Base-by-base conservation (phyloP, 345 rosid genomes). In the Syzygium grande region DNA sequence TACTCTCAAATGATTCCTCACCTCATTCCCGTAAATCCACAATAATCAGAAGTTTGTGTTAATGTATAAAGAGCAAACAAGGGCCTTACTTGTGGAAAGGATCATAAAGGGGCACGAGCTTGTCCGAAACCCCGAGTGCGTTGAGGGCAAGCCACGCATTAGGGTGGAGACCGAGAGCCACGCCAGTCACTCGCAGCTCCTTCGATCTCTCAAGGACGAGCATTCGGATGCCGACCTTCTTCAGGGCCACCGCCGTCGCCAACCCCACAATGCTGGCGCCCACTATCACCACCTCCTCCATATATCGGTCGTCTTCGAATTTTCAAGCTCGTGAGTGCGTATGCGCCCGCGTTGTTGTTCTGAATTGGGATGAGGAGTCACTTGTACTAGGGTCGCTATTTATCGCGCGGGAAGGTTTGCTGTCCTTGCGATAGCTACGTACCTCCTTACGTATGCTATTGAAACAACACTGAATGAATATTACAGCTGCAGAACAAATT, bases 101-200 rank as follows among this genome's bases (percentile, higher is more conserved):
- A 19, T 46, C 83, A 34, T 91, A 91, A 19, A 89, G 34, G 61
- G 92, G 25, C 46, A 53, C 77, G 68, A 93, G 93, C 87, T 90
- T 91, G 84, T 89, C 90, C n/a, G 90, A 87, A 63, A 91, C 90
- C 7, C 91, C 91, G 49, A 93, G 92, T 13, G 89, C 90, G 41
- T 93, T 92, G 25, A 93, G 92, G 7, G 92, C 92, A 9, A 87
- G 87, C 93, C 93, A 91, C 4, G 89, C 92, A 58, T 91, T 91
- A 5, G 93, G 89, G n/a, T 41, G 53, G 17, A 92, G 91, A 13
- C 41, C 86, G 7, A 93, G 25, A 21, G 91, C 92, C 2, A 91
- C 83, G 1, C 93, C 93, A 3, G 91, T 86, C 87, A 88, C 38
- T 63, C 92, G 85, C 7, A 91, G 89, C 68, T 49, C 86, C 1